phyloP scores from a whole-genome alignment of 2,329 filamentous ascomycete species.

The Exophiala mesophila region DNA sequence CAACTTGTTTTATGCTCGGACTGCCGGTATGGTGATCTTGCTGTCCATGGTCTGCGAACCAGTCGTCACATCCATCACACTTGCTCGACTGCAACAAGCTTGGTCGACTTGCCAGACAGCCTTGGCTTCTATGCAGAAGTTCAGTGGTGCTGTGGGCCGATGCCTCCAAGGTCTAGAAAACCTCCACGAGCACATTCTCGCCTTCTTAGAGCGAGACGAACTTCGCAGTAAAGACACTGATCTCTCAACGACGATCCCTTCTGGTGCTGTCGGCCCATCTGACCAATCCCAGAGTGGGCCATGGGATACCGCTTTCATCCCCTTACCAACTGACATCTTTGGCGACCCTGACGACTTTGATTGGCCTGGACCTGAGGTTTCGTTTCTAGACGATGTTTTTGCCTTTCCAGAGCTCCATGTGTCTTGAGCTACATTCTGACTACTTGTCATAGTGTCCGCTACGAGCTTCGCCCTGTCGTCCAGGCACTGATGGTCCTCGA shows the following conservation, averaged over 20 bases:
- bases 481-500: no score
- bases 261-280: not conserved
- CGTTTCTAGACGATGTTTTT: slow-evolving; percentile 8
- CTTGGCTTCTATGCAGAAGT: slow-evolving; percentile 2
- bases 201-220: not conserved
- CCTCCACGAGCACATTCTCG: slow-evolving; percentile 3
- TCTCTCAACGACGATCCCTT: not conserved
- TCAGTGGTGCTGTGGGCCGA: slow-evolving; percentile 1
- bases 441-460: no score
- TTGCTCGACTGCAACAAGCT: not conserved
- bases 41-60: slow-evolving; percentile 4
- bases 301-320: not conserved
- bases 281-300: no score
- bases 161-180: slow-evolving; percentile 5
- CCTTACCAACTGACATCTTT: not conserved
- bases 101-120: slow-evolving; percentile 5
- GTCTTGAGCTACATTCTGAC: no score
- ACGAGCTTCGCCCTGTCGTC: no score
- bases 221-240: not conserved
- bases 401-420: not conserved
- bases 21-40: slow-evolving; percentile 5
- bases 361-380: slow-evolving; percentile 6
- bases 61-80: not conserved
- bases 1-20: slow-evolving; percentile 10
- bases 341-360: slow-evolving; percentile 1